Evolutionary conservation across 805 yeast species (phyloP).

Genomic region (Barnettozyma vustinii): DNA sequence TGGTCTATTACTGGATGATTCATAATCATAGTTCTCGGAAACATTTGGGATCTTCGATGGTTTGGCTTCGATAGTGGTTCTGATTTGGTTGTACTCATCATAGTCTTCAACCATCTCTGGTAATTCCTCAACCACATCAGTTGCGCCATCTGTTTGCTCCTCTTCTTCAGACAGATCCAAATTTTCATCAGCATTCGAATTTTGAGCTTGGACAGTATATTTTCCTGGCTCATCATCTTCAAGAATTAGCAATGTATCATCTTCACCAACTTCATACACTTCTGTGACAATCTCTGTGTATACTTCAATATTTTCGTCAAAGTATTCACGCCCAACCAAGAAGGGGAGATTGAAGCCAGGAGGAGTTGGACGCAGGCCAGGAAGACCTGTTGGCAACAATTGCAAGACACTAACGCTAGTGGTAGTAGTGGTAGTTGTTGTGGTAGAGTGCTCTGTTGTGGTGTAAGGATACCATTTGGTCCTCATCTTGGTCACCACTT

Average conservation of each 20-base stretch:
- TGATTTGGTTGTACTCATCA: not conserved
- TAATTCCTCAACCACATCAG: not conserved
- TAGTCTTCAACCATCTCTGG: not conserved
- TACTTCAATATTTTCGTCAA: not conserved
- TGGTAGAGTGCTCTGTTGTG: constrained; percentile 12
- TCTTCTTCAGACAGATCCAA: not conserved
- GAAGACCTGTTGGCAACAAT: not conserved
- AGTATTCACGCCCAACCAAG: constrained; percentile 4
- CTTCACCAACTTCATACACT: constrained; percentile 2
- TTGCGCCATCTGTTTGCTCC: not conserved
- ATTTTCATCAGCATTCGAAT: not conserved
- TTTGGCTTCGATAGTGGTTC: not conserved
- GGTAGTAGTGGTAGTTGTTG: constrained; percentile 7
- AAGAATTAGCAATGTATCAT: not conserved
- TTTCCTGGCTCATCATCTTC: not conserved
- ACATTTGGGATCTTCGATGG: not conserved
- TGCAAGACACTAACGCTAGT: not conserved
- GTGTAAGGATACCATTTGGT: constrained; percentile 23
- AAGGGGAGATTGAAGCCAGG: constrained; percentile 2
- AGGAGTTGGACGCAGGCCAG: constrained; percentile 16
- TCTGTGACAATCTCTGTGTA: constrained; percentile 5
- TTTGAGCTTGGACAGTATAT: not conserved
- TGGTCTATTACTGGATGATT: constrained; percentile 5
- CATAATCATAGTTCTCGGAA: not conserved
- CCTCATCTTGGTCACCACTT: constrained; percentile 16